Base-by-base conservation (phyloP, 2,329 filamentous ascomycete species). In the Xylariaceae sp. region DNA sequence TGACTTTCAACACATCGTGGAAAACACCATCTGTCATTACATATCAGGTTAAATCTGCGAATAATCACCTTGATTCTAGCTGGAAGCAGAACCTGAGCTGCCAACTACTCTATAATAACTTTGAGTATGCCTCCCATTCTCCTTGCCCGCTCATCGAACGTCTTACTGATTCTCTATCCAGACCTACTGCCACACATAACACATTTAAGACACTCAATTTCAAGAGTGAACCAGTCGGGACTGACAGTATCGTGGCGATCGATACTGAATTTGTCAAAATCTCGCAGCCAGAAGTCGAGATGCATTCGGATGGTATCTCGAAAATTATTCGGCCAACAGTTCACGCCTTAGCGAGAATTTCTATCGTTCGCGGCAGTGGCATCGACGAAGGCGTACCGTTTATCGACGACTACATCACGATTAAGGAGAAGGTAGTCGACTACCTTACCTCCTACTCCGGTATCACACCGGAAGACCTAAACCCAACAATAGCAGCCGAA, bases 251-350 rank as follows among this genome's bases (percentile, higher is more conserved):
- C 9, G 84, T 97, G 50, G 94, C 92, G 0, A 85, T 99, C 4
- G 94, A 99, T 71, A 96, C 95, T 0, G 94, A 99, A 73, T 99
- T 99, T 67, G 95, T 99, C 6, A 88, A 92, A 18, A 83, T 97
- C 1, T 89, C 95, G 65, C 89, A 94, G 66, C 91, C 94, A 51
- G 93, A 97, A 72, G 96, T 97, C 56, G 91, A 97, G 70, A 91
- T 99, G 77, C 96, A 95, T 72, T 92, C 93, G 2, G 92, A 97
- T 65, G 94, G 94, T 18, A 90, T 91, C 47, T 87, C 92, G 53
- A 92, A 95, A 70, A 96, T 92, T 11, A 94, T 97, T 47, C 85
- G 93, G 1, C 94, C 94, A 0, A 92, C 89, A 63, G 91, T 92
- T 35, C 90, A 94, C 66, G 93, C 92, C 0, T 83, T 99, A 10